Base-by-base conservation (phyloP, 306 rosid genomes). In the Sphenostylis stenocarpa region DNA sequence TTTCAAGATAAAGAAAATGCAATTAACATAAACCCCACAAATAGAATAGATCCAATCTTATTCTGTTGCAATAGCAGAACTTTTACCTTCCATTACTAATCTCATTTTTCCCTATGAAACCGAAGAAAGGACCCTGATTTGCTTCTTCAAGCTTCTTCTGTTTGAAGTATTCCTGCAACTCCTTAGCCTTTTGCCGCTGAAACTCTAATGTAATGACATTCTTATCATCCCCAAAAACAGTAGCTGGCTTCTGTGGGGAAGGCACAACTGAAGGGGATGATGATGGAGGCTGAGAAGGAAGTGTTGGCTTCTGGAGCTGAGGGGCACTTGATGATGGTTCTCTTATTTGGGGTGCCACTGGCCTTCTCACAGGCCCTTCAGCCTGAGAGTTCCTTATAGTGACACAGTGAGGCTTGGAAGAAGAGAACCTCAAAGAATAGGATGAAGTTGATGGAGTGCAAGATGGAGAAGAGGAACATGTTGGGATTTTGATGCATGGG, bases 341-440 rank as follows among this genome's bases (percentile, higher is more conserved):
- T 33, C 88, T 85, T 23, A 87, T 36, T 7, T 90, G 73, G 61
- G 97, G 97, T 28, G 91, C 88, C 72, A 78, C 87, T 28, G 98
- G 98, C 85, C 97, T 89, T 87, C 98, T 88, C 2, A 93, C 51
- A 67, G 98, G 98, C 16, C 97, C 97, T 62, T 93, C 98, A 9
- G 91, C 78, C 61, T 93, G 97, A 63, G 97, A 93, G 77, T 88
- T 86, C 85, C 92, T 82, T 34, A 90, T 84, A 23, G 83, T 67
- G 72, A 53, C 64, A 53, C 67, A 15, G 24, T 49, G 63, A 81
- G 84, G 73, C 73, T 82, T 90, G 58, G 72, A 19, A 44, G 84
- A 80, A 75, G 82, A 67, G 38, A 86, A 67, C 39, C 82, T 58
- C 34, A 80, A 47, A 60, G 80, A 82, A 70, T 67, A 56, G 61